Conservation (phyloP, 176 grass and related monocot genomes). For the Saccharum officinarum region DNA sequence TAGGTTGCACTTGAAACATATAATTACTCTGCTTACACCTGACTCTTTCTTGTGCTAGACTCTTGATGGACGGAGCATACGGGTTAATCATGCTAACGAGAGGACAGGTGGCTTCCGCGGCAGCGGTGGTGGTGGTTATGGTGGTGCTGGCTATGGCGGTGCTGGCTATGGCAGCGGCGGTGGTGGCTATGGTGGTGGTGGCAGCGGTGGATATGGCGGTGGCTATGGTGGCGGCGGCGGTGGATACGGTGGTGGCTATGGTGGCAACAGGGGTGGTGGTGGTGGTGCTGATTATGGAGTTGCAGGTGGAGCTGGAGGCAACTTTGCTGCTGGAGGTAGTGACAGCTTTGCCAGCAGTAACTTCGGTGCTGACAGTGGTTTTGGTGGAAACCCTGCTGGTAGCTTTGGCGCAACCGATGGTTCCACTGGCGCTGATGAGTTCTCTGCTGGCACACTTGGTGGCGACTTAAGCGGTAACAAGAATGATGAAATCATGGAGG, state of each 20-base stretch:
- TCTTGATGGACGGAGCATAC: slow-evolving; percentile 50
- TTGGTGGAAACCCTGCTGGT: slow-evolving; percentile 32
- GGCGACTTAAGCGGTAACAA: slow-evolving; percentile 10
- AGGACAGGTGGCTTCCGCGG: slow-evolving; percentile 41
- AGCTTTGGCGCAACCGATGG: slow-evolving; percentile 2
- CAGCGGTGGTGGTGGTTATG: not conserved
- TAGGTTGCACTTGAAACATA: not conserved
- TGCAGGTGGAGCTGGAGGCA: not conserved
- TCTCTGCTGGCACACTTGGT: not conserved
- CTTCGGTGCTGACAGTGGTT: slow-evolving; percentile 12
- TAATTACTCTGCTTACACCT: not conserved
- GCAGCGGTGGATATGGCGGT: not conserved
- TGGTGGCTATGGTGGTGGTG: not conserved
- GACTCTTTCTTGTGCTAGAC: slow-evolving; percentile 35
- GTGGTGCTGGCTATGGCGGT: not conserved
- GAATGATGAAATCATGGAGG: slow-evolving; percentile 22
- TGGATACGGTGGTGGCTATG: not conserved
- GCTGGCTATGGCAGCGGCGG: not conserved
- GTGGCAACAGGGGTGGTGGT: slow-evolving; percentile 15
- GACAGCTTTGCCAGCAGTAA: slow-evolving; percentile 6
- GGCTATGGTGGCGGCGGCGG: not conserved
- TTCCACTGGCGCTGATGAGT: slow-evolving; percentile 15
- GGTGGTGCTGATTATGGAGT: slow-evolving; percentile 12
- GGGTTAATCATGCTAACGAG: slow-evolving; percentile 66
- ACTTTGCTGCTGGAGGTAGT: slow-evolving; percentile 1